A percentile compares a stretch with the other conserved stretches of the same genome.
Conservation (phyloP, 106 monocot genomes). For the Dactylorhiza incarnata region DNA sequence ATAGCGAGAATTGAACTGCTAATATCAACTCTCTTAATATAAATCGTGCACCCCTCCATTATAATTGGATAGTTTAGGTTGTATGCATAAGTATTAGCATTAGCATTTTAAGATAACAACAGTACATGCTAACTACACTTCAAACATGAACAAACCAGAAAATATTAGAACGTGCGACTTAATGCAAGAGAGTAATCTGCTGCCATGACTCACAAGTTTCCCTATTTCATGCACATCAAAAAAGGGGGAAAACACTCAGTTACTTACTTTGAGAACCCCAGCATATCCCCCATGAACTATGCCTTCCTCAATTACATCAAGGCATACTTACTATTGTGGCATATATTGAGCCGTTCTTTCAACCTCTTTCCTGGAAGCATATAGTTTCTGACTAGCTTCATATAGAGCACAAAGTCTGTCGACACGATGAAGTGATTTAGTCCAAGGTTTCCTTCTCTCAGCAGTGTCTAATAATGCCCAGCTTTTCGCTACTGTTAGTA, state of each 20-base stretch:
- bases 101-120: background rate
- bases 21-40: too few species aligned
- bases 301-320: conserved; percentile 41
- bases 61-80: too few species aligned
- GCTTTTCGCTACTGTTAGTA: conserved; percentile 5
- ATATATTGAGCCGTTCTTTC: conserved; percentile 32
- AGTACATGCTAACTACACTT: background rate
- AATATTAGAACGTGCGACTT: background rate
- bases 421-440: conserved; percentile 34
- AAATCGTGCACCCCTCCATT: too few species aligned
- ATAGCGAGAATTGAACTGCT: too few species aligned
- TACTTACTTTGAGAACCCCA: conserved; percentile 24
- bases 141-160: background rate
- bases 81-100: too few species aligned
- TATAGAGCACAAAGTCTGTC: conserved; percentile 28
- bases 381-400: background rate
- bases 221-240: background rate
- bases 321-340: conserved; percentile 29
- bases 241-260: background rate
- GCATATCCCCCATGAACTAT: conserved; percentile 34
- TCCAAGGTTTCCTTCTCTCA: conserved; percentile 22
- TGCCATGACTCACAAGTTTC: background rate
- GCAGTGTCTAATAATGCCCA: conserved; percentile 7
- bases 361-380: conserved; percentile 18
- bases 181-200: too few species aligned